These are phyloP conservation scores for Ganoderma lucidum DNA, from an alignment of 1,284 basidiomycete species.

Conservation along the genomic window DNA sequence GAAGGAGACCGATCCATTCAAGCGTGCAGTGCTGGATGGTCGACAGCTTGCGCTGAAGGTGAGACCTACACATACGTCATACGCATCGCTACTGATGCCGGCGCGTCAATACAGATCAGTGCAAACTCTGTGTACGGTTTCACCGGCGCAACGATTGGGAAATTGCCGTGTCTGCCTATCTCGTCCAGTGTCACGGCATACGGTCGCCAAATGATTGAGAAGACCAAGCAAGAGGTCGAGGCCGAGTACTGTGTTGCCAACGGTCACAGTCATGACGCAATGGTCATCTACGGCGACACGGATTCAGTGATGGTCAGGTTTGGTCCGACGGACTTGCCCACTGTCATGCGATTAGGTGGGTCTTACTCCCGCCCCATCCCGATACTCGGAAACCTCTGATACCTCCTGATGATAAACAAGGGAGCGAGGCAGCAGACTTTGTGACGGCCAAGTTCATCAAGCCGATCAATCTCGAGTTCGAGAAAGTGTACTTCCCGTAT, in stretches of 20 bases:
- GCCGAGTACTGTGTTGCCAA: slow-evolving; percentile 86
- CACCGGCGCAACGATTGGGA: slow-evolving; percentile 94
- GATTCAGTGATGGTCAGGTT: slow-evolving; percentile 99
- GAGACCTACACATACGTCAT: slow-evolving; percentile 16
- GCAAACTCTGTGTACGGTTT: slow-evolving; percentile 99
- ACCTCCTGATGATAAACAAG: slow-evolving; percentile 49
- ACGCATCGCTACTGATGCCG: not conserved
- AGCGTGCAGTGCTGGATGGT: slow-evolving; percentile 93
- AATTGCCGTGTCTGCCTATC: slow-evolving; percentile 92
- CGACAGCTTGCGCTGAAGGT: slow-evolving; percentile 95
- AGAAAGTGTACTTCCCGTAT: slow-evolving; percentile 98
- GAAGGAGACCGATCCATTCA: slow-evolving; percentile 95
- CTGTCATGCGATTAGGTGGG: slow-evolving; percentile 90
- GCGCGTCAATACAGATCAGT: slow-evolving; percentile 69
- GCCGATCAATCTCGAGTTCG: slow-evolving; percentile 97
- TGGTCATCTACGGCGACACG: slow-evolving; percentile 96
- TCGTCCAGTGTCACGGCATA: slow-evolving; percentile 94
- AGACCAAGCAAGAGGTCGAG: slow-evolving; percentile 93
- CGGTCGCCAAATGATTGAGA: slow-evolving; percentile 97
- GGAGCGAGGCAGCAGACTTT: slow-evolving; percentile 93
- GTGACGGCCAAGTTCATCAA: slow-evolving; percentile 92
- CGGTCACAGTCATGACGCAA: slow-evolving; percentile 86
- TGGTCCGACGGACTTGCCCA: slow-evolving; percentile 84
- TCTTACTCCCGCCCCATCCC: slow-evolving; percentile 15
- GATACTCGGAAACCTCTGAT: slow-evolving; percentile 4